These are phyloP conservation scores for Ophiocordyceps sinensis DNA, from an alignment of 2,329 filamentous ascomycete genomes.

Conservation along the genomic window DNA sequence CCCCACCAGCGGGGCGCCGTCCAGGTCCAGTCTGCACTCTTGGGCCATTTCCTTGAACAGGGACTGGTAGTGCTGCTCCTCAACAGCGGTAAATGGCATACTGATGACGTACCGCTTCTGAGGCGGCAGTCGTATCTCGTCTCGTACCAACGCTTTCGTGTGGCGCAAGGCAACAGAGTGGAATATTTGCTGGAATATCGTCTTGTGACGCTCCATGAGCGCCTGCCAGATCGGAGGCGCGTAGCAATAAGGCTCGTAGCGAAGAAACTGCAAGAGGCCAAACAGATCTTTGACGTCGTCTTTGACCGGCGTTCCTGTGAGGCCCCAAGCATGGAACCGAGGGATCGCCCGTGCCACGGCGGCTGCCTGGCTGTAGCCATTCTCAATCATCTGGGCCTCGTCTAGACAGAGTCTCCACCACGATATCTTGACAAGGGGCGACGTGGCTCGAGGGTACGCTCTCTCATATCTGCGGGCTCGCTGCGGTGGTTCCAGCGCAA, in stretches of 20 bases:
- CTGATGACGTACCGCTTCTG: conserved; percentile 82
- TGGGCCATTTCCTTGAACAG: conserved; percentile 64
- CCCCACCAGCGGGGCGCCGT: conserved; percentile 45
- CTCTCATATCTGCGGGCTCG: conserved; percentile 52
- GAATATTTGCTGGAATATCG: conserved; percentile 56
- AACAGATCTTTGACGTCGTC: conserved; percentile 65
- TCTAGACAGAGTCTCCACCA: conserved; percentile 80
- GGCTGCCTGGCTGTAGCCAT: conserved; percentile 70
- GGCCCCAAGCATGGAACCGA: conserved; percentile 76
- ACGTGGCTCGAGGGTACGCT: conserved; percentile 51
- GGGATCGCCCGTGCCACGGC: conserved; percentile 67
- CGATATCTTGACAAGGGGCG: conserved; percentile 63
- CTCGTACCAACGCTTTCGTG: conserved; percentile 65
- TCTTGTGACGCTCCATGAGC: conserved; percentile 45
- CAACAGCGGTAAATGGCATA: conserved; percentile 77
- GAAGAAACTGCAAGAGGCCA: conserved; percentile 69
- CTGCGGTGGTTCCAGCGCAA: conserved; percentile 53
- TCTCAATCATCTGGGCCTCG: conserved; percentile 88
- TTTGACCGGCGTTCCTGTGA: conserved; percentile 76
- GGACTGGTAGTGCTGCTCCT: conserved; percentile 75
- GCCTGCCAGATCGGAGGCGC: conserved; percentile 51
- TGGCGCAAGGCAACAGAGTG: conserved; percentile 63
- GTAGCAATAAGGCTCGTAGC: conserved; percentile 61
- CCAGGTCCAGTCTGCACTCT: conserved; percentile 47
- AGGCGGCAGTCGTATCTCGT: conserved; percentile 64